These are phyloP conservation scores for Prunus yedoensis DNA, from an alignment of 331 rosid genomes.

Conservation along the genomic window DNA sequence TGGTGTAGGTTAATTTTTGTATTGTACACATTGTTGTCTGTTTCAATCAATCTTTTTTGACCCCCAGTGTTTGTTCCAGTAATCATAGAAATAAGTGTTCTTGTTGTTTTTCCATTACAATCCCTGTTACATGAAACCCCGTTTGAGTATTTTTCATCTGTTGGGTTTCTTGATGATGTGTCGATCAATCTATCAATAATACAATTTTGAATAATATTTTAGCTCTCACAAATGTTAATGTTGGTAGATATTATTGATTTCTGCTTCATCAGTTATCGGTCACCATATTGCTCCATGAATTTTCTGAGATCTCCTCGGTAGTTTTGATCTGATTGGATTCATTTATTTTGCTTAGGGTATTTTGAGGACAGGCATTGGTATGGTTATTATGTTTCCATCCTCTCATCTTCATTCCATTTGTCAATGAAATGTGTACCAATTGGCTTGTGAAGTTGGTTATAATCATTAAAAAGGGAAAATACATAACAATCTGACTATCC, in stretches of 20 bases:
- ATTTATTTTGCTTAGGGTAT: neutral
- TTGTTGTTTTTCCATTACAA: neutral
- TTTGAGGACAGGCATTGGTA: neutral
- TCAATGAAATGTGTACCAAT: too few relatives aligned
- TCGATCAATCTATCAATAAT: neutral
- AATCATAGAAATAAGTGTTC: neutral
- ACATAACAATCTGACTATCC: too few relatives aligned
- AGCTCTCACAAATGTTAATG: neutral
- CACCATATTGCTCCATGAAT: neutral
- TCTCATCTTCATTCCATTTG: too few relatives aligned
- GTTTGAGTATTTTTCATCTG: neutral
- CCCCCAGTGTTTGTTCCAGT: conserved; percentile 6
- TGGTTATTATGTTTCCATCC: neutral
- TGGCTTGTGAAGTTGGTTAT: too few relatives aligned
- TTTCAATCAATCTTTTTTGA: conserved; percentile 14
- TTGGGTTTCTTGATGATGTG: conserved; percentile 2
- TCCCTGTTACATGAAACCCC: neutral
- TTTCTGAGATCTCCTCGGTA: neutral
- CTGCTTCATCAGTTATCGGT: neutral
- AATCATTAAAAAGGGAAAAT: too few relatives aligned
- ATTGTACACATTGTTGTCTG: conserved; percentile 23
- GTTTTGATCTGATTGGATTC: neutral
- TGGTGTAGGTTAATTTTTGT: conserved; percentile 21
- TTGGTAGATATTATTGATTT: neutral
- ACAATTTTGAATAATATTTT: neutral